Evolutionary conservation across 2,329 filamentous ascomycete genomes (phyloP).

Genomic region (Epichloe brachyelytri): DNA sequence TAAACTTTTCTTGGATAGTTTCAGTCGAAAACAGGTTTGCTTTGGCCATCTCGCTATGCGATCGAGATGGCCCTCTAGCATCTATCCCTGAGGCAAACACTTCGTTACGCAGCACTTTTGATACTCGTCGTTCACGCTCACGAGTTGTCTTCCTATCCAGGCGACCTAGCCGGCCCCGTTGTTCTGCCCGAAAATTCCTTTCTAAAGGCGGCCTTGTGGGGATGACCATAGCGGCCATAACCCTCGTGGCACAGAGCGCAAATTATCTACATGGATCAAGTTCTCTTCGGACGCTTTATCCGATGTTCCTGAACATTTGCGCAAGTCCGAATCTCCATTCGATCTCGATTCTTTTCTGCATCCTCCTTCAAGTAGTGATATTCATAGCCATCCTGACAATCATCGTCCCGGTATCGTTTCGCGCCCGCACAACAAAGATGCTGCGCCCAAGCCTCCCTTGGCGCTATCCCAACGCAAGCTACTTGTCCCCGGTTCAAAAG

Average conservation of each 20-base stretch:
- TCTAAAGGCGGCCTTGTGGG: conserved; percentile 1
- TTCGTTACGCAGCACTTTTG: conserved; percentile 9
- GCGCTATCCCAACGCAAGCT: conserved; percentile 1
- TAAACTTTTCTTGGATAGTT: conserved; percentile 12
- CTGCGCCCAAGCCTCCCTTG: conserved; percentile 5
- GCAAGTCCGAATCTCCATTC: conserved; percentile 9
- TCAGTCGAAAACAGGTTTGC: conserved; percentile 10
- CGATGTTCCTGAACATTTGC: background rate
- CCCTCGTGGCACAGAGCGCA: background rate
- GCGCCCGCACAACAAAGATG: background rate
- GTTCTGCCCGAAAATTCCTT: conserved; percentile 5
- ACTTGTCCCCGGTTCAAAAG: conserved; percentile 1
- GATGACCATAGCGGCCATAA: background rate
- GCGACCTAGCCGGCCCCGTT: conserved; percentile 12
- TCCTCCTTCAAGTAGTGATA: conserved; percentile 8
- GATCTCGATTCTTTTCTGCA: conserved; percentile 13
- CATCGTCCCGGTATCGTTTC: background rate
- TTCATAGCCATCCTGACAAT: background rate
- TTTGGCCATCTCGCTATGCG: conserved; percentile 2
- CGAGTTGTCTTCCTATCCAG: conserved; percentile 16
- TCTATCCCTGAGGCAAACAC: conserved; percentile 15
- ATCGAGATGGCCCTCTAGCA: conserved; percentile 17
- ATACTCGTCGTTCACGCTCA: conserved; percentile 11
- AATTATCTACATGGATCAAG: background rate
- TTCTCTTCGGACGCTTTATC: background rate